Base-by-base conservation (phyloP, 352 stramenopile species). In the Globisporangium paddicum region DNA sequence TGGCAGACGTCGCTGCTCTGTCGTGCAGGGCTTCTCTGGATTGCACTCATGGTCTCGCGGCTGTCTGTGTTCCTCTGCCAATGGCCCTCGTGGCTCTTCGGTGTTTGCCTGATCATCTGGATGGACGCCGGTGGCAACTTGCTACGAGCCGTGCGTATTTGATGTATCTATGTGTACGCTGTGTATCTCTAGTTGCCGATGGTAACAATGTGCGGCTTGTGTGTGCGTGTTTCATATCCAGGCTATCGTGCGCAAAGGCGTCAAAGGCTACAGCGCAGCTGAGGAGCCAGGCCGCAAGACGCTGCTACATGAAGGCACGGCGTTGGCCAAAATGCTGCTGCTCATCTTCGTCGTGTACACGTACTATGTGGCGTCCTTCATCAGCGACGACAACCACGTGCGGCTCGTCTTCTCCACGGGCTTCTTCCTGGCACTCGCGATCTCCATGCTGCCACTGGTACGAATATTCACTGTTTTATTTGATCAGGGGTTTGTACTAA, bases 271-370 rank as follows among this genome's bases (percentile, higher is more conserved):
- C 68, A 83, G 66, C 42, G 71, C 83, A 30, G 69, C 85, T 23
- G 81, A 89, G 62, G 81, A 75, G 32, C 62, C 73, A 0, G 78
- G 73, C 0, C 79, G 81, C 40, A 69, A 78, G 63, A 89, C 79
- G 42, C 64, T 90, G 38, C 60, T 90, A 21, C 82, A 85, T 49
- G 81, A 90, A 66, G 79, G 81, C 30, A 79, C 69, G 1, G 86
- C 81, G 19, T 56, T 90, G 40, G 78, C 74, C 54, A 90, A 90
- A 58, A 75, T 87, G 56, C 51, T 90, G 48, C 52, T 88, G 59
- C 76, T 90, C 3, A 70, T 87, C 37, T 68, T 90, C 7, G 61
- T 89, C n/a, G 66, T 90, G 11, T 90, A 90, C 74, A 89, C 75
- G 28, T 86, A 87, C 64, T 90, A 84, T 46, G 30, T 90, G n/a